A percentile compares a stretch with the other conserved stretches of the same genome.
phyloP scores from a whole-genome alignment of 805 yeast species.

The Schizosaccharomyces octosporus region DNA sequence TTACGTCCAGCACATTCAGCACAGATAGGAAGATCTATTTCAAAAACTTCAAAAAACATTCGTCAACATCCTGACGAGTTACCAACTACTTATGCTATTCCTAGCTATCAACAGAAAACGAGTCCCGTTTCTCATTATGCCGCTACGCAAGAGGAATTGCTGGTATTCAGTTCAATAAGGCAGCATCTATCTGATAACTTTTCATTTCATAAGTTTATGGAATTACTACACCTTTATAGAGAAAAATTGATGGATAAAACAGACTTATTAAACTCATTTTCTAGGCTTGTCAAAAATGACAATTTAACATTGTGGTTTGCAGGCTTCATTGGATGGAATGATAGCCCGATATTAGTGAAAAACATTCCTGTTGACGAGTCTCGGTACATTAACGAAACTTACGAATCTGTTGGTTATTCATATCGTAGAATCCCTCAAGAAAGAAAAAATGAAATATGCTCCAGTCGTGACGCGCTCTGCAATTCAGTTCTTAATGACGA shows the following conservation, averaged over 20 bases:
- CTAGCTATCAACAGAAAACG: background rate
- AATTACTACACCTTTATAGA: background rate
- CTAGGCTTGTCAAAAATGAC: background rate
- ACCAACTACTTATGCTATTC: background rate
- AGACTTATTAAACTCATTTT: background rate
- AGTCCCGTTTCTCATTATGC: background rate
- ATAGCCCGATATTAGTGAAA: background rate
- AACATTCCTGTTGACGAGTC: background rate
- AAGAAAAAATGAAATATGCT: background rate
- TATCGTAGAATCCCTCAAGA: background rate
- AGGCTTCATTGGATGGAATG: background rate
- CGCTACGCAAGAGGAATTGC: background rate
- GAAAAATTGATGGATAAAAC: background rate
- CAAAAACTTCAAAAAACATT: background rate
- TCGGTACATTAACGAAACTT: background rate
- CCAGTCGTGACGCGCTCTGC: background rate
- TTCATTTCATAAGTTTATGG: background rate
- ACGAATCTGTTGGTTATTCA: background rate
- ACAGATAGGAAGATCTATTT: background rate
- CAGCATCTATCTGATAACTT: background rate
- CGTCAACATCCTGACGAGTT: background rate
- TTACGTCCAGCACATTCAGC: background rate
- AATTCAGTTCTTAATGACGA: background rate
- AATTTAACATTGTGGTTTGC: background rate
- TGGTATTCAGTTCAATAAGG: background rate